Evolutionary conservation across 768 basidiomycete genomes (phyloP).

Genomic region (Mycena amicta): DNA sequence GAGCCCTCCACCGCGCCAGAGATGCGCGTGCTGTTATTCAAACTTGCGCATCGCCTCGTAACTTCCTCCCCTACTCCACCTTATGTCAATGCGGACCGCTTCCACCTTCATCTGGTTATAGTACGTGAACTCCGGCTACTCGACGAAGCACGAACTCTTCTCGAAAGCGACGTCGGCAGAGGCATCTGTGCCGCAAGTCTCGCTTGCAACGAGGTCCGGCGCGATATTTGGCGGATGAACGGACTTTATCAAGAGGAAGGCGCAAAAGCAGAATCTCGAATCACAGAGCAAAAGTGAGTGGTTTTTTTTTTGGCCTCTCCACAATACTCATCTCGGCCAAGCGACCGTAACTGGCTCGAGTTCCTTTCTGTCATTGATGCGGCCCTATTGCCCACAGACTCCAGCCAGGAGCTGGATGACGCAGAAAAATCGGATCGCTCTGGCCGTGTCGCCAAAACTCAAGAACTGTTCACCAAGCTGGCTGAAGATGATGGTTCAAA

Average conservation of each 20-base stretch:
- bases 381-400: conserved; percentile 49
- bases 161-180: conserved; percentile 70
- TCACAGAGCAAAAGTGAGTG: conserved; percentile 61
- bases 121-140: conserved; percentile 67
- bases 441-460: conserved; percentile 44
- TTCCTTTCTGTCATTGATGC: conserved; percentile 76
- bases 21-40: conserved; percentile 71
- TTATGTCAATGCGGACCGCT: conserved; percentile 70
- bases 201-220: conserved; percentile 72
- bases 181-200: conserved; percentile 70
- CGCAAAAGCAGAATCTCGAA: conserved; percentile 57
- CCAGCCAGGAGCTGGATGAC: conserved; percentile 32
- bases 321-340: conserved; percentile 25
- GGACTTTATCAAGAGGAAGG: conserved; percentile 65
- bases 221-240: conserved; percentile 65
- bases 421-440: conserved; percentile 39
- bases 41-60: conserved; percentile 77
- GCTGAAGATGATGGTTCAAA: conserved; percentile 65
- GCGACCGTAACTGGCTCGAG: conserved; percentile 87
- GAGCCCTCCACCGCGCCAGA: conserved; percentile 60
- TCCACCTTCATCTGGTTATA: conserved; percentile 74
- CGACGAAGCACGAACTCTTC: conserved; percentile 69
- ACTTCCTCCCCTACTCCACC: conserved; percentile 64
- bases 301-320: conserved; percentile 1
- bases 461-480: conserved; percentile 56